These are phyloP conservation scores for Penicillium sp. DNA, from an alignment of 2,329 filamentous ascomycete species.

Conservation along the genomic window DNA sequence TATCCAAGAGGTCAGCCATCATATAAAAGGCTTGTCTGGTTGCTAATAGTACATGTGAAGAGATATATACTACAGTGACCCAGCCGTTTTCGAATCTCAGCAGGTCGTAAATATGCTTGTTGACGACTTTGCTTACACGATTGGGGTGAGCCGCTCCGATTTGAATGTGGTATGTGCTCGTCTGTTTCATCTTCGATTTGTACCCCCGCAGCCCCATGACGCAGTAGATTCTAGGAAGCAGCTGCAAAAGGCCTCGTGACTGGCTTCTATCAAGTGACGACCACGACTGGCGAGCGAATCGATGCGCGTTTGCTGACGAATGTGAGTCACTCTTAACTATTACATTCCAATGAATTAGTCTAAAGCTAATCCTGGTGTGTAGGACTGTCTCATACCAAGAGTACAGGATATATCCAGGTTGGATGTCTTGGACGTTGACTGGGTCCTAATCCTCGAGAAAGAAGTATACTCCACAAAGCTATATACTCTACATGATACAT, in stretches of 20 bases:
- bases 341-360: neutral
- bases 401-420: conserved; percentile 51
- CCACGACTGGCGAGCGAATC: conserved; percentile 20
- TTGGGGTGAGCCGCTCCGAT: conserved; percentile 58
- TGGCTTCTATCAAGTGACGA: conserved; percentile 38
- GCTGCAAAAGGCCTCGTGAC: conserved; percentile 50
- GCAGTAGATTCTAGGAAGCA: conserved; percentile 38
- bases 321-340: conserved; percentile 22
- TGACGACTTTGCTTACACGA: conserved; percentile 65
- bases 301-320: conserved; percentile 38
- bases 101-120: conserved; percentile 61
- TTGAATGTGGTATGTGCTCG: conserved; percentile 60
- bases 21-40: too few species aligned
- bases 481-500: conserved; percentile 1
- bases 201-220: neutral
- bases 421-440: conserved; percentile 53
- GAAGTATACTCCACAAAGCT: conserved; percentile 50
- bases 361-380: neutral
- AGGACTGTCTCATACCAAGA: conserved; percentile 61
- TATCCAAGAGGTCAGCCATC: conserved; percentile 60
- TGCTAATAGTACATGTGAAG: conserved; percentile 39
- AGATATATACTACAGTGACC: conserved; percentile 68
- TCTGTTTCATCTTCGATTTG: neutral
- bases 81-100: conserved; percentile 63
- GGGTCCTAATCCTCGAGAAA: conserved; percentile 68